A percentile compares a stretch with the other conserved stretches of the same genome.
These are phyloP conservation scores for Dillenia turbinata DNA, from an alignment of 164 flowering plant genomes.

Conservation along the genomic window DNA sequence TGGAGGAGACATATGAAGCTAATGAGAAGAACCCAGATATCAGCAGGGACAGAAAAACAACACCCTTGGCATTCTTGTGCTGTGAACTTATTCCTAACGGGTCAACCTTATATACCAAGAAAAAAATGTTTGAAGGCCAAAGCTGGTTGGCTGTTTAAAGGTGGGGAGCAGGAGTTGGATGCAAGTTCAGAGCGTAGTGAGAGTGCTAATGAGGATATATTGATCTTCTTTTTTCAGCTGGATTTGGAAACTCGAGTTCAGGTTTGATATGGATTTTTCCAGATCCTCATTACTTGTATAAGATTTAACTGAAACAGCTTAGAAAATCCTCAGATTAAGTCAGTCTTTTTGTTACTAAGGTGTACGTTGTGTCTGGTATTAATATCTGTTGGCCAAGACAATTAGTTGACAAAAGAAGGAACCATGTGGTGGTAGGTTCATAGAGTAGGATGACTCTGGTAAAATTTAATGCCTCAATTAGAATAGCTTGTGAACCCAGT, in stretches of 20 bases:
- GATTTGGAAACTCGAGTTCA: constrained; percentile 88
- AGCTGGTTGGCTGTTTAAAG: constrained; percentile 81
- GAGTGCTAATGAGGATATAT: constrained; percentile 82
- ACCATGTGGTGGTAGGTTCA: background rate
- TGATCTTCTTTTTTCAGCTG: constrained; percentile 87
- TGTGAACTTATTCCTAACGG: constrained; percentile 15
- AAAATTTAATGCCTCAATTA: too few species aligned
- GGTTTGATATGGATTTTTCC: constrained; percentile 31
- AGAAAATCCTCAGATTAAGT: background rate
- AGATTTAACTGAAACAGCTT: background rate
- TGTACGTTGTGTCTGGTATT: background rate
- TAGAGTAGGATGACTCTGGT: background rate
- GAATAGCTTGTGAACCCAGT: too few species aligned
- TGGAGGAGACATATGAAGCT: constrained; percentile 29
- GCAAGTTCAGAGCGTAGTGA: constrained; percentile 82
- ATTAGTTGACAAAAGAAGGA: background rate
- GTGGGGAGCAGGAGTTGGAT: constrained; percentile 44
- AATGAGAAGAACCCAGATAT: constrained; percentile 17
- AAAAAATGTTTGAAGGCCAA: constrained; percentile 34
- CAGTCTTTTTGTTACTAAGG: background rate
- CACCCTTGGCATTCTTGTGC: constrained; percentile 18
- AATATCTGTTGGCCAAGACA: background rate
- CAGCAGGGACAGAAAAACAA: constrained; percentile 23
- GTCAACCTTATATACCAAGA: constrained; percentile 13
- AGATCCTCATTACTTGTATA: background rate